phyloP scores from a whole-genome alignment of 306 rosid species.

The Gleditsia sinensis region DNA sequence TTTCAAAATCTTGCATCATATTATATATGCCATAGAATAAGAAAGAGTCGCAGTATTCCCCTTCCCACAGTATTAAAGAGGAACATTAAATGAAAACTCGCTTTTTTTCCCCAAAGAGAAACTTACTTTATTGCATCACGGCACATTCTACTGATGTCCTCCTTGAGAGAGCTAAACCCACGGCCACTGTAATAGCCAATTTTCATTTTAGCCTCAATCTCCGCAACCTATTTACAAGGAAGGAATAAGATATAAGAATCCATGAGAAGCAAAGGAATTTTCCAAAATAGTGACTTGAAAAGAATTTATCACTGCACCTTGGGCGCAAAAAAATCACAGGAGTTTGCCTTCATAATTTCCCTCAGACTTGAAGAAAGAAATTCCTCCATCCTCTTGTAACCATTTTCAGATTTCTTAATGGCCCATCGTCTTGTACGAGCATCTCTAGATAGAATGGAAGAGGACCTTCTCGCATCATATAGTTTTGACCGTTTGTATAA shows the following conservation, averaged over 20 bases:
- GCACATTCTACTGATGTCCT: slow-evolving; percentile 93
- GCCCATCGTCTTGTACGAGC: slow-evolving; percentile 97
- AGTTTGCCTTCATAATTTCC: slow-evolving; percentile 89
- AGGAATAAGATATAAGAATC: slow-evolving; percentile 22
- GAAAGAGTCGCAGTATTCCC: neutral
- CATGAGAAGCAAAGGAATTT: neutral
- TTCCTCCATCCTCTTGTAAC: slow-evolving; percentile 92
- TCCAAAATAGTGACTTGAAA: slow-evolving; percentile 11
- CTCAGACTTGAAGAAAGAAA: slow-evolving; percentile 81
- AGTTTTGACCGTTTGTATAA: slow-evolving; percentile 93
- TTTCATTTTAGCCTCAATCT: slow-evolving; percentile 86
- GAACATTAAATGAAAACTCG: neutral
- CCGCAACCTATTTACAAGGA: slow-evolving; percentile 70
- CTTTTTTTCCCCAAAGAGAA: too few species aligned
- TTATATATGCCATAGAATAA: neutral
- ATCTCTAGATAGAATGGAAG: slow-evolving; percentile 97
- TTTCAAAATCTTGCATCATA: slow-evolving; percentile 11
- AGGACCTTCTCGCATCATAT: slow-evolving; percentile 93
- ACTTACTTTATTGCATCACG: slow-evolving; percentile 95
- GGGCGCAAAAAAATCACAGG: slow-evolving; percentile 81
- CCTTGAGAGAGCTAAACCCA: slow-evolving; percentile 87
- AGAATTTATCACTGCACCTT: slow-evolving; percentile 62
- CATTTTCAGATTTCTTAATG: slow-evolving; percentile 91
- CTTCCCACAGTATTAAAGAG: neutral
- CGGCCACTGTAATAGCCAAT: slow-evolving; percentile 83